These are phyloP conservation scores for Fagus sylvatica DNA, from an alignment of 306 rosid genomes.

Conservation along the genomic window DNA sequence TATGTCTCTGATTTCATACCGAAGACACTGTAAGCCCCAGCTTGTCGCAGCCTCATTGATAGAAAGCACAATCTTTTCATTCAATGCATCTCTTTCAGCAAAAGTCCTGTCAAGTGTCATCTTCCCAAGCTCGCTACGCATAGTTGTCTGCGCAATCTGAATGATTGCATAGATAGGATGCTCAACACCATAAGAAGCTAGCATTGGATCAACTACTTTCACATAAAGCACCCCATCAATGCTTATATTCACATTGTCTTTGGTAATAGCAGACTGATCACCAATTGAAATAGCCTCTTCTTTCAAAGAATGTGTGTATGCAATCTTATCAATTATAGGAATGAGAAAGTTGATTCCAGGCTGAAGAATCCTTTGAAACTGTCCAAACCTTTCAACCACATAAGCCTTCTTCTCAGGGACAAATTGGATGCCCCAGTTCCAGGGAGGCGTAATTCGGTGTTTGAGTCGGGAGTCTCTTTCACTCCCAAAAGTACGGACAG, in stretches of 20 bases:
- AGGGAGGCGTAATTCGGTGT: constrained; percentile 66
- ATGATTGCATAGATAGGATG: constrained; percentile 79
- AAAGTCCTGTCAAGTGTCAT: constrained; percentile 95
- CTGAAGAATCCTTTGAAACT: constrained; percentile 66
- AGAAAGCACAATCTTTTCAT: constrained; percentile 82
- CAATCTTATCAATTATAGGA: constrained; percentile 77
- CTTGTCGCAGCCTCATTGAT: constrained; percentile 78
- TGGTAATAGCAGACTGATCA: constrained; percentile 83
- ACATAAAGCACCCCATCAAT: constrained; percentile 92
- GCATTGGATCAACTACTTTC: constrained; percentile 88
- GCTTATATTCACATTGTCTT: constrained; percentile 78
- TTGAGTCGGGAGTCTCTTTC: constrained; percentile 27
- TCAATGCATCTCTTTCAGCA: constrained; percentile 84
- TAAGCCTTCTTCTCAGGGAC: constrained; percentile 91
- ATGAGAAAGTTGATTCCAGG: constrained; percentile 84
- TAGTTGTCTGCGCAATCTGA: constrained; percentile 94
- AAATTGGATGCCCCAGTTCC: constrained; percentile 88
- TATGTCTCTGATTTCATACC: constrained; percentile 95
- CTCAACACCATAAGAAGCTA: constrained; percentile 88
- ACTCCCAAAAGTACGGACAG: constrained; percentile 46
- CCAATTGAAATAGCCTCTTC: constrained; percentile 83
- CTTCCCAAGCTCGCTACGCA: constrained; percentile 95
- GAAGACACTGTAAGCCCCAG: constrained; percentile 94
- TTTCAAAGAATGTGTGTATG: constrained; percentile 82
- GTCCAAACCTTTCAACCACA: constrained; percentile 83